These are phyloP conservation scores for Amoebophrya sp. DNA, from an alignment of 169 alveolate genomes.

Conservation along the genomic window DNA sequence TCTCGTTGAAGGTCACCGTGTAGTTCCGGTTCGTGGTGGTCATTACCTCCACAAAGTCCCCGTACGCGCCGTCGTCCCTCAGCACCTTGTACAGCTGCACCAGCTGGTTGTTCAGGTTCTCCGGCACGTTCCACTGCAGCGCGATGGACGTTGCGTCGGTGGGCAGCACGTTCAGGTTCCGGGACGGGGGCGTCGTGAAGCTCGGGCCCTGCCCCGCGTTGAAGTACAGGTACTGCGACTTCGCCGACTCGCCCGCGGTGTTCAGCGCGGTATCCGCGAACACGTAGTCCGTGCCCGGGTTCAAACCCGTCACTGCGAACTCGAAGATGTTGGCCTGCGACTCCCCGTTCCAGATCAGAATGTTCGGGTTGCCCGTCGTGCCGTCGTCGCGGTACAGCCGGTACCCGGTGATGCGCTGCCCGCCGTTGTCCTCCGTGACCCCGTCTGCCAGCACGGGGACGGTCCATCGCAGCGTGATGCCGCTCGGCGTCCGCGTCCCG, in stretches of 20 bases:
- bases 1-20: conserved; percentile 1
- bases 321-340: neutral
- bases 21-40: neutral
- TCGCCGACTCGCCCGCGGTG: conserved; percentile 13
- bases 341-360: conserved; percentile 9
- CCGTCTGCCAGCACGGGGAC: conserved; percentile 6
- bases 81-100: conserved; percentile 6
- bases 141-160: neutral
- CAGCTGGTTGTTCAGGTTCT: neutral
- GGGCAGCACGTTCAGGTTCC: neutral
- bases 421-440: conserved; percentile 6
- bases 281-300: neutral
- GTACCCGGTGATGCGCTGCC: conserved; percentile 4
- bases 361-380: neutral
- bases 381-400: conserved; percentile 1
- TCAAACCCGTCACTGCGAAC: conserved; percentile 1
- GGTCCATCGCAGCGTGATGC: conserved; percentile 1
- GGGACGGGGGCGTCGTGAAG: neutral
- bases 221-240: neutral
- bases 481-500: neutral
- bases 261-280: conserved; percentile 11
- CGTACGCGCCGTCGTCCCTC: conserved; percentile 8
- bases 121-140: conserved; percentile 11
- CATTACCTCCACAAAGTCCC: neutral
- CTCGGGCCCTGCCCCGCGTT: conserved; percentile 3